Evolutionary conservation across 208 protist species (phyloP).

Genomic region (Leishmania tropica): DNA sequence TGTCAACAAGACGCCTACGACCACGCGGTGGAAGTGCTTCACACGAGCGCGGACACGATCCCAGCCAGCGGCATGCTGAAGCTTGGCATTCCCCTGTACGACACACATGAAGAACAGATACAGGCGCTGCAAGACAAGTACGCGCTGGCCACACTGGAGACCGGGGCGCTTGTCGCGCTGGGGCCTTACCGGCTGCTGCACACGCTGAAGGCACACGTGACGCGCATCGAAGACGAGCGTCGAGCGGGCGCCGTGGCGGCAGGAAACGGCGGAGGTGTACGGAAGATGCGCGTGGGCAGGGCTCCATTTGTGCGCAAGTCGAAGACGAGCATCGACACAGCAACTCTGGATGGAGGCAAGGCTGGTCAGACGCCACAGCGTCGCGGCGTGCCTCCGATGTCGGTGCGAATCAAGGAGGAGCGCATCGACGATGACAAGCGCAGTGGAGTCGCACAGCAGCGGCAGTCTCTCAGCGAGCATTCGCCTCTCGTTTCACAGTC

Average conservation of each 20-base stretch:
- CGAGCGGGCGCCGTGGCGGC: conserved; percentile 18
- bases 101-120: conserved; percentile 10
- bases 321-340: background rate
- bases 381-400: background rate
- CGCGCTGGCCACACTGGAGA: conserved; percentile 13
- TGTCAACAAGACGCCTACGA: conserved; percentile 49
- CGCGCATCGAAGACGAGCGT: conserved; percentile 27
- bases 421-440: background rate
- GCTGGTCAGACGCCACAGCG: background rate
- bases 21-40: conserved; percentile 12
- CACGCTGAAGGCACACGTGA: conserved; percentile 14
- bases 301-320: background rate
- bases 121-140: background rate
- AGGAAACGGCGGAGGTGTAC: conserved; percentile 11
- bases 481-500: background rate
- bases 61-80: background rate
- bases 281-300: background rate
- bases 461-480: background rate
- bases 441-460: background rate
- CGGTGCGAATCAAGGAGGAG: conserved; percentile 1
- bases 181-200: conserved; percentile 17
- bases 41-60: conserved; percentile 7
- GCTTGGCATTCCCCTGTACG: conserved; percentile 7
- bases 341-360: background rate
- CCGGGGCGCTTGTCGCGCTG: conserved; percentile 12